Evolutionary conservation across 805 yeast genomes (phyloP).

Genomic region (Sugiyamaella qingdaonensis): DNA sequence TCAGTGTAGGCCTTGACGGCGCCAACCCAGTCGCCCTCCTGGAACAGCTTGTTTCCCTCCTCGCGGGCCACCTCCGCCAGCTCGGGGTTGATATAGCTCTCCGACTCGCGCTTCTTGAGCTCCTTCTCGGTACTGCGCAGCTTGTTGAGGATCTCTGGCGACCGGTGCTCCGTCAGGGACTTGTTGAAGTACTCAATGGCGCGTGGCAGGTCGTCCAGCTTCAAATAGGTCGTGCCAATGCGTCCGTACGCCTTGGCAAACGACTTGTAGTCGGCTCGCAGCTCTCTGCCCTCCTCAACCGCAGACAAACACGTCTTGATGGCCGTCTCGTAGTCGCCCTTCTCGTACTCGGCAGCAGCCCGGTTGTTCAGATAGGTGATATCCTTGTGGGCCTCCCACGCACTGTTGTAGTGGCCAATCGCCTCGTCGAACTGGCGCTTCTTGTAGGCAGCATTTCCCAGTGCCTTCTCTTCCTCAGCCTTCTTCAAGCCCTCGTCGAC

Average conservation of each 20-base stretch:
- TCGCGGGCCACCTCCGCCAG: conserved; percentile 95
- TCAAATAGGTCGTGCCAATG: conserved; percentile 76
- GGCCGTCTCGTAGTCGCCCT: conserved; percentile 84
- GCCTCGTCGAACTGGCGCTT: conserved; percentile 89
- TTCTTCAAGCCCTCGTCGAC: conserved; percentile 35
- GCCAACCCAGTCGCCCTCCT: conserved; percentile 91
- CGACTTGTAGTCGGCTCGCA: conserved; percentile 85
- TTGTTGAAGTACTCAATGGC: conserved; percentile 82
- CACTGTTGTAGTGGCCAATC: conserved; percentile 76
- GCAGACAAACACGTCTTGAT: conserved; percentile 78
- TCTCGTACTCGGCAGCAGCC: conserved; percentile 97
- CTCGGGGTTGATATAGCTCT: conserved; percentile 78
- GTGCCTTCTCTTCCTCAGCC: conserved; percentile 60
- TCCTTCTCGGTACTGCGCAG: conserved; percentile 84
- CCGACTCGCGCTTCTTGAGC: conserved; percentile 70
- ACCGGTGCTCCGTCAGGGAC: conserved; percentile 94
- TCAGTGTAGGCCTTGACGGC: conserved; percentile 94
- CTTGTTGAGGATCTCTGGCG: conserved; percentile 86
- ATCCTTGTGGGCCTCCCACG: conserved; percentile 77
- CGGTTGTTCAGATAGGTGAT: conserved; percentile 93
- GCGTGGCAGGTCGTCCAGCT: conserved; percentile 62
- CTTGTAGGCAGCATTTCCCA: conserved; percentile 86
- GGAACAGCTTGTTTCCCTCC: conserved; percentile 84
- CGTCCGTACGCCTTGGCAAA: conserved; percentile 93
- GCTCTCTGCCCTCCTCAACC: conserved; percentile 82